Percentiles rank a stretch among this genome's conserved stretches.
Evolutionary conservation across 352 stramenopile species (phyloP).

Genomic region (Hyaloperonospora brassicae): DNA sequence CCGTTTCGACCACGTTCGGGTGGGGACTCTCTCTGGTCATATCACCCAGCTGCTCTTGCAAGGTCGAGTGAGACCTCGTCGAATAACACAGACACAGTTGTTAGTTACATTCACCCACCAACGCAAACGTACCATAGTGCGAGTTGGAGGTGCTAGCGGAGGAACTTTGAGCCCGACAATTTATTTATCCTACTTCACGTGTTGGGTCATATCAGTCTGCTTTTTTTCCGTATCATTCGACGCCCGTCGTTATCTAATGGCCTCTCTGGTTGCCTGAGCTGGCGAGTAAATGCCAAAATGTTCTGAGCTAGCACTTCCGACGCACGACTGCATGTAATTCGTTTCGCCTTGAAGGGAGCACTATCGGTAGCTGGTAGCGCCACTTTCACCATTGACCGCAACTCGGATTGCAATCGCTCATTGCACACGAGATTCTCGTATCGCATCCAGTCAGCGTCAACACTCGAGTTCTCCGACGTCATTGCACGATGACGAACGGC

Average conservation of each 20-base stretch:
- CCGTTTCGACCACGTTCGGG: conserved; percentile 38
- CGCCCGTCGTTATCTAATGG: conserved; percentile 25
- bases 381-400: conserved; percentile 24
- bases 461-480: conserved; percentile 1
- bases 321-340: conserved; percentile 23
- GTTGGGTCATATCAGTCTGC: conserved; percentile 21
- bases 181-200: conserved; percentile 41
- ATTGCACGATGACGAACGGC: conserved; percentile 11
- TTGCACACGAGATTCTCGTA: conserved; percentile 40
- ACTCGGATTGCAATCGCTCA: conserved; percentile 39
- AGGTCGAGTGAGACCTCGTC: background rate
- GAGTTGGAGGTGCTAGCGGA: conserved; percentile 1
- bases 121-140: conserved; percentile 17
- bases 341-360: conserved; percentile 13
- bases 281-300: conserved; percentile 30
- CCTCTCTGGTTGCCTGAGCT: conserved; percentile 16
- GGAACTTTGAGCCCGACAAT: conserved; percentile 22
- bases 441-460: conserved; percentile 14
- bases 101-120: conserved; percentile 10
- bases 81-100: conserved; percentile 8
- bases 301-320: conserved; percentile 35
- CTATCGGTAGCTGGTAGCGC: conserved; percentile 2
- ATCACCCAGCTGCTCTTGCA: background rate
- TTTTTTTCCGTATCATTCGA: conserved; percentile 20
- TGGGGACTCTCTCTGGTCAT: conserved; percentile 29